Percentiles rank a stretch among this genome's conserved stretches.
These are phyloP conservation scores for Debaryomyces castellii DNA, from an alignment of 805 yeast species.

Conservation along the genomic window DNA sequence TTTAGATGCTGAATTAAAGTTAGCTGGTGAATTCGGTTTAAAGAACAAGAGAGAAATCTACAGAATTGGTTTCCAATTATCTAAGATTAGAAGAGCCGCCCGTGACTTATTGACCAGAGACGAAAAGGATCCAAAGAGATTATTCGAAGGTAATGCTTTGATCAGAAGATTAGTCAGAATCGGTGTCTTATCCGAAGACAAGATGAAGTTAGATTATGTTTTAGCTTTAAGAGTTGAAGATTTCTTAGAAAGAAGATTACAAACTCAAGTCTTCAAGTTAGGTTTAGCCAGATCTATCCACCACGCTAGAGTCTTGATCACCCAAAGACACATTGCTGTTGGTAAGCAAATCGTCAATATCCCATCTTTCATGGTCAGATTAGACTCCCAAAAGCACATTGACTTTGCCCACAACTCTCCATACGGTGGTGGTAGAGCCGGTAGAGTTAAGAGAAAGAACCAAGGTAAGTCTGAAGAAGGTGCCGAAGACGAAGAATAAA, in stretches of 20 bases:
- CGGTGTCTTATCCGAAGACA: slow-evolving; percentile 98
- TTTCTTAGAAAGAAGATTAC: slow-evolving; percentile 99
- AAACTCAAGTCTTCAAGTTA: slow-evolving; percentile 99
- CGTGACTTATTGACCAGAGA: slow-evolving; percentile 99
- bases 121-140: slow-evolving; percentile 99
- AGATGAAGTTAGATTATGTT: slow-evolving; percentile 99
- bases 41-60: slow-evolving; percentile 99
- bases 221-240: slow-evolving; percentile 97
- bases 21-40: slow-evolving; percentile 99
- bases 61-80: slow-evolving; percentile 99
- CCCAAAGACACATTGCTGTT: slow-evolving; percentile 99
- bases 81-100: slow-evolving; percentile 99
- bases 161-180: slow-evolving; percentile 99
- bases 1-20: slow-evolving; percentile 98
- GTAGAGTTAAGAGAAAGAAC: slow-evolving; percentile 98
- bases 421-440: slow-evolving; percentile 99
- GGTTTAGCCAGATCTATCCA: slow-evolving; percentile 99
- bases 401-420: slow-evolving; percentile 99
- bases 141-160: slow-evolving; percentile 99
- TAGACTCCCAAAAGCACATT: slow-evolving; percentile 99
- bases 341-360: slow-evolving; percentile 99
- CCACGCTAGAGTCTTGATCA: slow-evolving; percentile 98
- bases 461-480: slow-evolving; percentile 68
- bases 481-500: slow-evolving; percentile 77
- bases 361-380: slow-evolving; percentile 99